Evolutionary conservation across 2,329 filamentous ascomycete species (phyloP), one percentile per base, ranked within the genome.

Genomic region (Lecanicillium sp.): DNA sequence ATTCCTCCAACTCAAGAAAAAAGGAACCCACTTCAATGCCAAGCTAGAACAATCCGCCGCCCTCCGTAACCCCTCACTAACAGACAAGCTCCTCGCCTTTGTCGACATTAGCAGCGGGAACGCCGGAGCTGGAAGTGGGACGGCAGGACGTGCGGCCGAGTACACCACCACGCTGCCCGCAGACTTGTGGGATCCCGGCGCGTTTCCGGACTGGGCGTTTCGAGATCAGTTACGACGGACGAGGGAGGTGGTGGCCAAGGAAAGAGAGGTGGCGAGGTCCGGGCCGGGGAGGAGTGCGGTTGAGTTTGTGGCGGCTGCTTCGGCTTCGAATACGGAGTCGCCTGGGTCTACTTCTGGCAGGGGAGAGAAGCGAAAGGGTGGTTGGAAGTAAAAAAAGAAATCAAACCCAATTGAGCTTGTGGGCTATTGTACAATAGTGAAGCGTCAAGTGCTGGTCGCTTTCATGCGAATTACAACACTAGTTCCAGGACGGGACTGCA

Each of bases 21-120:
- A 81, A 45, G 80, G 80, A 4, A 69, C 80, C 13, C 85, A 92
- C 59, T 90, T 90, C 68, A 89, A 92, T 56, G 68, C 78, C 49
- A 80, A 83, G 44, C 65, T 92, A 8, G 75, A 82, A 27, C 70
- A 71, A 41, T 83, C 80, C 1, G 62, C 73, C 1, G 76, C 82
- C 7, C 64, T 89, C 42, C 74, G 75, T 37, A 90, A 90, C 53
- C 85, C 85, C 3, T 75, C 73, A 30, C 64, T 89, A 38, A 74
- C 78, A 58, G 77, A 83, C 45, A 87, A 85, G 60, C 66, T 90
- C 40, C 70, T 87, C 64, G 70, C 67, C 17, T 89, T 86, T 61
- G 79, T 80, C 8, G 64, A 58, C 16, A 50, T 68, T 16, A 63
- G 30, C 6, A n/a, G 17, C 7, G 16, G 12, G 29, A 20, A 15